These are phyloP conservation scores for Allantophomopsis lycopodina DNA, from an alignment of 2,329 filamentous ascomycete species.

Conservation along the genomic window DNA sequence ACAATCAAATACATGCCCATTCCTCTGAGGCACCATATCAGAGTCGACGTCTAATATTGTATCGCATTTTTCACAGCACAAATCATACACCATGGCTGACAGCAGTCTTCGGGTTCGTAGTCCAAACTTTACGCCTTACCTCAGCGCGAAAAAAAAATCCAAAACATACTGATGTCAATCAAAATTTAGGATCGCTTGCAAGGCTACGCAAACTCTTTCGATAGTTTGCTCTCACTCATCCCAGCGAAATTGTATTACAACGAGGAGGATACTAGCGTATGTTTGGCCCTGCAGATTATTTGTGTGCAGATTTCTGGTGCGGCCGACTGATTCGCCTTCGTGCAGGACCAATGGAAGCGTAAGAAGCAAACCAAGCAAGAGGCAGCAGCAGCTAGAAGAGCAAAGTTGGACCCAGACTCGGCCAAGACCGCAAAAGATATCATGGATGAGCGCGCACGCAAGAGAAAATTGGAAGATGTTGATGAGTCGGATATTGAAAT, in stretches of 20 bases:
- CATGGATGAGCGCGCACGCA: slow-evolving; percentile 72
- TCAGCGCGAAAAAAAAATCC: background rate
- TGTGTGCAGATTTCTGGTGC: background rate
- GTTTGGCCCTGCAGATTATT: slow-evolving; percentile 16
- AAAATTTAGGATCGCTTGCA: slow-evolving; percentile 32
- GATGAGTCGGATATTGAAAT: slow-evolving; percentile 32
- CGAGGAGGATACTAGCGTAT: slow-evolving; percentile 48
- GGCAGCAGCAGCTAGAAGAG: slow-evolving; percentile 67
- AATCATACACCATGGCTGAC: slow-evolving; percentile 15
- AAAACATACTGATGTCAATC: slow-evolving; percentile 2
- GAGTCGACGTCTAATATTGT: too few relatives aligned
- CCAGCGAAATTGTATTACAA: slow-evolving; percentile 61
- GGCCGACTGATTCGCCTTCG: slow-evolving; percentile 5
- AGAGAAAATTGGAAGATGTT: slow-evolving; percentile 63
- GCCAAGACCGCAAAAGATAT: slow-evolving; percentile 87
- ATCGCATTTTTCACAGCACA: too few relatives aligned
- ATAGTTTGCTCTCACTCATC: slow-evolving; percentile 53
- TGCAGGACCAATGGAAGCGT: slow-evolving; percentile 80
- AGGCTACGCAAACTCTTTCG: slow-evolving; percentile 23
- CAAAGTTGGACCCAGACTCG: slow-evolving; percentile 84
- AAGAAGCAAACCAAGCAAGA: slow-evolving; percentile 95
- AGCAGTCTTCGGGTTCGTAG: slow-evolving; percentile 16
- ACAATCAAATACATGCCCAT: too few relatives aligned
- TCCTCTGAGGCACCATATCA: too few relatives aligned
- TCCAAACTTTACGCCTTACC: background rate